Conservation (phyloP, 208 protist genomes). For the Wallacemonas sp. region DNA sequence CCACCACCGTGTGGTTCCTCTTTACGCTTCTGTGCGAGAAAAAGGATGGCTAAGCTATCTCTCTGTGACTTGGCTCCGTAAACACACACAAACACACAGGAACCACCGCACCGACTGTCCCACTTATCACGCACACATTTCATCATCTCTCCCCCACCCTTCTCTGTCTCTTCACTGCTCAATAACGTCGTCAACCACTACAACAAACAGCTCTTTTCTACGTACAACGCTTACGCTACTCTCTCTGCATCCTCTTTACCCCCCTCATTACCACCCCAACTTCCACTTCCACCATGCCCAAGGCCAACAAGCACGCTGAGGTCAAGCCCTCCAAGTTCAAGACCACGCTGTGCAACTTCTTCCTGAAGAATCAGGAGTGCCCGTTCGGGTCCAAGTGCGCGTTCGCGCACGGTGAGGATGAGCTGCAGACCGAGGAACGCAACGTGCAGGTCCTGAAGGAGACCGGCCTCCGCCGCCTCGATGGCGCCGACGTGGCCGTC, state of each 20-base stretch:
- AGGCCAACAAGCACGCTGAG: conserved; percentile 49
- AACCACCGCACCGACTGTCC: too few relatives aligned
- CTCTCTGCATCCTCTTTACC: not conserved
- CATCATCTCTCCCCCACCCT: too few relatives aligned
- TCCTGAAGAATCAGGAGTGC: conserved; percentile 52
- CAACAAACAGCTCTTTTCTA: conserved; percentile 5
- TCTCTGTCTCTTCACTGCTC: too few relatives aligned
- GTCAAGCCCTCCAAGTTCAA: conserved; percentile 91
- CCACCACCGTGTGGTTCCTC: too few relatives aligned
- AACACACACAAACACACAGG: too few relatives aligned
- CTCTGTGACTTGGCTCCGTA: too few relatives aligned
- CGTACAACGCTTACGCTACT: not conserved
- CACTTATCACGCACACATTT: too few relatives aligned
- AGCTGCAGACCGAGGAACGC: conserved; percentile 67
- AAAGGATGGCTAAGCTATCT: too few relatives aligned
- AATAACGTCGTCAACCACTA: conserved; percentile 4
- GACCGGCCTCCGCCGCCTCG: conserved; percentile 70
- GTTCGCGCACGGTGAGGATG: conserved; percentile 83
- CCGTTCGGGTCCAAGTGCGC: conserved; percentile 69
- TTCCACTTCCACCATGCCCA: conserved; percentile 20
- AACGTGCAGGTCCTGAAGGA: conserved; percentile 68
- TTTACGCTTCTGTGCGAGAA: too few relatives aligned
- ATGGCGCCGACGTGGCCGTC: conserved; percentile 23
- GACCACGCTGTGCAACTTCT: conserved; percentile 80
- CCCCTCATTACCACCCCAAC: not conserved